These are phyloP conservation scores for Chrysanthemum makinoi DNA, from an alignment of 129 eudicot species.

Conservation along the genomic window DNA sequence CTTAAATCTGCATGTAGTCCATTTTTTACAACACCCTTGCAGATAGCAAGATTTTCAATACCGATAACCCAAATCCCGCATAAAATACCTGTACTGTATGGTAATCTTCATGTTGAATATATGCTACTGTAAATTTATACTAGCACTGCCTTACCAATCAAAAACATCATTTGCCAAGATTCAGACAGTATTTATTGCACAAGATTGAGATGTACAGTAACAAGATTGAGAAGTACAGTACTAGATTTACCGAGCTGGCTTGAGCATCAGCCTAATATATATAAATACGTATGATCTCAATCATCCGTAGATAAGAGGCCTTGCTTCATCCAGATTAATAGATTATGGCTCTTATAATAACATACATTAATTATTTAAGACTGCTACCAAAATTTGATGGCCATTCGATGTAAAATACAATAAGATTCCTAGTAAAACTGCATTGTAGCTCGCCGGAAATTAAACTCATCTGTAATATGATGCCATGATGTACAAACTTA, in stretches of 20 bases:
- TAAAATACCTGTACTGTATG: no score
- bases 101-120: no score
- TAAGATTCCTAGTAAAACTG: slow-evolving; percentile 2
- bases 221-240: not conserved
- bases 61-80: no score
- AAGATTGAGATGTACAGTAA: not conserved
- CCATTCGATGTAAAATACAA: slow-evolving; percentile 1
- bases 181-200: no score
- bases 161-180: no score
- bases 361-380: slow-evolving; percentile 19
- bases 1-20: no score
- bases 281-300: not conserved
- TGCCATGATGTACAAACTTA: slow-evolving; percentile 55
- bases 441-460: slow-evolving; percentile 2
- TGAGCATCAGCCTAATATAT: slow-evolving; percentile 1
- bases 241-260: not conserved
- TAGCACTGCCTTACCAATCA: no score
- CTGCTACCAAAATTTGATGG: slow-evolving; percentile 26
- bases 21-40: no score
- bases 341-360: slow-evolving; percentile 12
- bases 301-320: not conserved
- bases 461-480: slow-evolving; percentile 68
- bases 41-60: no score
- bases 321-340: not conserved
- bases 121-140: no score